Evolutionary conservation across 805 yeast species (phyloP).

Genomic region (Diddensiella transvaalensis): DNA sequence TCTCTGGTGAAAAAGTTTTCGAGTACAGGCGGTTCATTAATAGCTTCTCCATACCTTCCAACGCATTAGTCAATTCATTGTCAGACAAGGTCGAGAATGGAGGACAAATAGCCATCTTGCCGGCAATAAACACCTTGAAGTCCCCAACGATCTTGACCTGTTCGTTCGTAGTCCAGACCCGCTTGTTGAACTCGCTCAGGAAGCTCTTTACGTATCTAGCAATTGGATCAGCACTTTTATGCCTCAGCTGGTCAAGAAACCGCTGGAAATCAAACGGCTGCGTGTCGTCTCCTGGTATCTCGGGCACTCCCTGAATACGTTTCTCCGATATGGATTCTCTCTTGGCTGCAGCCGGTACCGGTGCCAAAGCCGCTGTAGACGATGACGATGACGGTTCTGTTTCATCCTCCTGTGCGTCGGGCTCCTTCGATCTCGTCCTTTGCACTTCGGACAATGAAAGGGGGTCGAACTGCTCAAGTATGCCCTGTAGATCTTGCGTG

Average conservation of each 20-base stretch:
- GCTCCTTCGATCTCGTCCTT: background rate
- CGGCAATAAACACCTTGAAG: conserved; percentile 65
- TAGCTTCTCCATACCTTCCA: conserved; percentile 90
- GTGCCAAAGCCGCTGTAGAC: background rate
- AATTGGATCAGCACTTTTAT: conserved; percentile 80
- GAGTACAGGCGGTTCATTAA: conserved; percentile 82
- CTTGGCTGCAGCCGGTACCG: no score
- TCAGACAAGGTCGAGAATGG: conserved; percentile 71
- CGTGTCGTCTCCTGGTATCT: conserved; percentile 11
- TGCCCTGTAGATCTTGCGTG: conserved; percentile 18
- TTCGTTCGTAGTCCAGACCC: conserved; percentile 69
- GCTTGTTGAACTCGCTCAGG: conserved; percentile 66
- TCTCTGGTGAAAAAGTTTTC: conserved; percentile 75
- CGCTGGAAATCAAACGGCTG: conserved; percentile 74
- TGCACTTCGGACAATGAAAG: conserved; percentile 11
- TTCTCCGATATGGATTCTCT: background rate
- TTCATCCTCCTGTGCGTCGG: background rate
- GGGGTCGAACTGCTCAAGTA: conserved; percentile 28
- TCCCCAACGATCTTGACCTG: conserved; percentile 74
- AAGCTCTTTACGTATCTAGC: conserved; percentile 84
- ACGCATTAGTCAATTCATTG: conserved; percentile 61
- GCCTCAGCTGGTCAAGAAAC: conserved; percentile 67
- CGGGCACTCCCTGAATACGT: background rate
- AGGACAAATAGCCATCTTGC: conserved; percentile 48
- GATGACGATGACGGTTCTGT: background rate